These are phyloP conservation scores for Blastomyces gilchristii DNA, from an alignment of 2,329 filamentous ascomycete species.

Conservation along the genomic window DNA sequence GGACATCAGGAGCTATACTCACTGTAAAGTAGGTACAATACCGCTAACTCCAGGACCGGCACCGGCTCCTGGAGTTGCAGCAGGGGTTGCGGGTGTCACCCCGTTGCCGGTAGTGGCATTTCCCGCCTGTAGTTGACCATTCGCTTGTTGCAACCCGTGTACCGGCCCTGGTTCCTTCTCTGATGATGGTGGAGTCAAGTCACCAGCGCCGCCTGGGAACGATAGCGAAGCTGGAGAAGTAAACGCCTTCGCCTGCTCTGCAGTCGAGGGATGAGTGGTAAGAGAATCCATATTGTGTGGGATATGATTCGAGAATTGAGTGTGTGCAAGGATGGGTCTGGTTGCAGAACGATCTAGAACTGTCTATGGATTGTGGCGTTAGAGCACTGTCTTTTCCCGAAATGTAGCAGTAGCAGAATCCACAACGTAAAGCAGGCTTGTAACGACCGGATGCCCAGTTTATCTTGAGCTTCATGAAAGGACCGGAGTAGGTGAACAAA, in stretches of 20 bases:
- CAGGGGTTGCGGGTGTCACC: slow-evolving; percentile 82
- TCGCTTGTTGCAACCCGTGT: slow-evolving; percentile 33
- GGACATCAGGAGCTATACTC: slow-evolving; percentile 55
- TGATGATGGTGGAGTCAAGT: slow-evolving; percentile 69
- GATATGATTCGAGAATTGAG: slow-evolving; percentile 22
- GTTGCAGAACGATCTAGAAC: neutral
- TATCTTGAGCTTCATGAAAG: neutral
- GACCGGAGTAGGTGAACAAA: neutral
- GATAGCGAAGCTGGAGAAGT: slow-evolving; percentile 86
- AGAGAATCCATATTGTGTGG: slow-evolving; percentile 63
- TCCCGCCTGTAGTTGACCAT: slow-evolving; percentile 45
- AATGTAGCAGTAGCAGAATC: neutral
- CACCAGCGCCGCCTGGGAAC: slow-evolving; percentile 73
- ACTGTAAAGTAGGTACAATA: slow-evolving; percentile 90
- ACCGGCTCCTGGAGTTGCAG: slow-evolving; percentile 75
- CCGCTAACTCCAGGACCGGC: slow-evolving; percentile 75
- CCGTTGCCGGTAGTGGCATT: slow-evolving; percentile 59
- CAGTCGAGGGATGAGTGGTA: slow-evolving; percentile 83
- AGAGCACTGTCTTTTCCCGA: neutral
- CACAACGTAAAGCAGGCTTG: neutral
- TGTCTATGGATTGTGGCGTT: slow-evolving; percentile 1
- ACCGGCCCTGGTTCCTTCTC: slow-evolving; percentile 51
- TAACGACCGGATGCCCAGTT: slow-evolving; percentile 1
- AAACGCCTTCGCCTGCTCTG: slow-evolving; percentile 89
- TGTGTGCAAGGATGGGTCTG: slow-evolving; percentile 16